Evolutionary conservation across 352 stramenopile species (phyloP).

Genomic region (Thraustochytrium sp.): DNA sequence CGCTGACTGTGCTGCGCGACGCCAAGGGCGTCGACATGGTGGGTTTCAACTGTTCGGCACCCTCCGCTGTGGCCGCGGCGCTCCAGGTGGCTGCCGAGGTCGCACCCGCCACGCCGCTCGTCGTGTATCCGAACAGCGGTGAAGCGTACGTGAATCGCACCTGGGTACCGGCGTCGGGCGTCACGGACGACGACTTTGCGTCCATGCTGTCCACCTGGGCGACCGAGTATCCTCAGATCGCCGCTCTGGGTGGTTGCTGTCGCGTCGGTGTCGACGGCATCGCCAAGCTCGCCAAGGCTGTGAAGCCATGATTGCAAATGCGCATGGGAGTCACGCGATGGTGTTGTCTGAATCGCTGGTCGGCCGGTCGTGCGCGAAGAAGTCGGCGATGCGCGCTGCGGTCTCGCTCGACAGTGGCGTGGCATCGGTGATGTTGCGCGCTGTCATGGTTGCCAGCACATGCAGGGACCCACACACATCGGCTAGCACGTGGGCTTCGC

Average conservation of each 20-base stretch:
- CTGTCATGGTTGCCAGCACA: neutral
- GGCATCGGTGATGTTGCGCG: neutral
- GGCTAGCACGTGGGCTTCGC: neutral
- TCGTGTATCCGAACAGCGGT: conserved; percentile 74
- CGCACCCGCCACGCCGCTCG: conserved; percentile 55
- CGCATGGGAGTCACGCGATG: no score
- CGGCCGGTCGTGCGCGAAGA: neutral
- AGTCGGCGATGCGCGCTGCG: neutral
- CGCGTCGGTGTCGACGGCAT: conserved; percentile 11
- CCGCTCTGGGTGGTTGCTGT: neutral
- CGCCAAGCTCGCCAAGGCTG: neutral
- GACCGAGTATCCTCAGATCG: neutral
- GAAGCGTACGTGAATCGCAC: conserved; percentile 70
- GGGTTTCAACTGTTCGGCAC: conserved; percentile 74
- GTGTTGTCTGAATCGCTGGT: neutral
- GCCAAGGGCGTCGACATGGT: conserved; percentile 62
- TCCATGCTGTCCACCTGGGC: neutral
- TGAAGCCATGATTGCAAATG: no score
- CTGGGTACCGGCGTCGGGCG: conserved; percentile 61
- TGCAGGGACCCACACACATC: neutral
- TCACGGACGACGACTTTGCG: conserved; percentile 43
- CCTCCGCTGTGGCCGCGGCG: conserved; percentile 63
- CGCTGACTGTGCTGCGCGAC: conserved; percentile 56
- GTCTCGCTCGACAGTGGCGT: neutral
- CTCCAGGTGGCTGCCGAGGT: conserved; percentile 55